phyloP scores from a whole-genome alignment of 805 yeast genomes.

The Candida coquimbonensis region DNA sequence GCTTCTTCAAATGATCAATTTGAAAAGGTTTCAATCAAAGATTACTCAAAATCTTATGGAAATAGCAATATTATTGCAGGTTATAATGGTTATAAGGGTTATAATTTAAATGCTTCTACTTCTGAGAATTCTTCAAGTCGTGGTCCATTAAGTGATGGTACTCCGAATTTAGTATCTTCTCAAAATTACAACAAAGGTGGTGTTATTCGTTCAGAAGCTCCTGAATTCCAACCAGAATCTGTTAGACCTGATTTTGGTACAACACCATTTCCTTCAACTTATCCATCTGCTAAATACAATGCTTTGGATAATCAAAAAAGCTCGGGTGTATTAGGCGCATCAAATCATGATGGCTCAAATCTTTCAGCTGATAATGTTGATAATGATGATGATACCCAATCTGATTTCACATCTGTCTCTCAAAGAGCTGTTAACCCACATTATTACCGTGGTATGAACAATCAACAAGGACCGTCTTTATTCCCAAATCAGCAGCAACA shows the following conservation, averaged over 20 bases:
- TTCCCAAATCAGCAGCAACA: slow-evolving; percentile 14
- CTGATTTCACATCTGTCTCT: slow-evolving; percentile 73
- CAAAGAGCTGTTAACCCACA: slow-evolving; percentile 67
- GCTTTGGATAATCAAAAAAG: not conserved
- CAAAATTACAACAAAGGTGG: slow-evolving; percentile 18
- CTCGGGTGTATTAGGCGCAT: slow-evolving; percentile 6
- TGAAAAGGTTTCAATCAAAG: slow-evolving; percentile 20
- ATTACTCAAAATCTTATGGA: slow-evolving; percentile 15
- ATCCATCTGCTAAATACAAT: slow-evolving; percentile 13
- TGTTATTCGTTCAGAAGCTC: slow-evolving; percentile 18
- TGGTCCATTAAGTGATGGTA: slow-evolving; percentile 13
- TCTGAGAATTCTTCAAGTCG: not conserved
- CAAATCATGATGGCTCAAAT: slow-evolving; percentile 6
- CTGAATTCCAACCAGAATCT: slow-evolving; percentile 17
- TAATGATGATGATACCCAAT: slow-evolving; percentile 28
- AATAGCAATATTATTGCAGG: slow-evolving; percentile 1
- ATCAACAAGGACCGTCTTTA: slow-evolving; percentile 19
- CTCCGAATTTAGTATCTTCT: slow-evolving; percentile 21
- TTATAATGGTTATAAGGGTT: slow-evolving; percentile 12
- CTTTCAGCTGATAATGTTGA: slow-evolving; percentile 19
- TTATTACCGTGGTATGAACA: slow-evolving; percentile 32
- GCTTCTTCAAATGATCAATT: slow-evolving; percentile 15
- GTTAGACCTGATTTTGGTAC: slow-evolving; percentile 19
- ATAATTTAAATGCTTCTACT: slow-evolving; percentile 4
- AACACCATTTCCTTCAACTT: slow-evolving; percentile 12